Evolutionary conservation across 768 basidiomycete species (phyloP).

Genomic region (Lactifluus hygrophoroides): DNA sequence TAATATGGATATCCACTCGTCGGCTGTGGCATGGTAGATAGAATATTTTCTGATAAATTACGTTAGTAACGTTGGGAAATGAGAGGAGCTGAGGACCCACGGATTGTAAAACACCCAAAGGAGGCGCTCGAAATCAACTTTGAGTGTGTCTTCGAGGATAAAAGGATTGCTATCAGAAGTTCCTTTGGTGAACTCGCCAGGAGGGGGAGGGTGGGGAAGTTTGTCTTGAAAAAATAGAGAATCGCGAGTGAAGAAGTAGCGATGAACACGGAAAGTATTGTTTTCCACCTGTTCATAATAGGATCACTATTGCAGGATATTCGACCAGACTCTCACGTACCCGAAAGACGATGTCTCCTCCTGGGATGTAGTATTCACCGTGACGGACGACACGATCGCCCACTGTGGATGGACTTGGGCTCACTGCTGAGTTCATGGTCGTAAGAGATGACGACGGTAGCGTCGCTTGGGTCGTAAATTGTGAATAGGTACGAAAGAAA

Average conservation of each 20-base stretch:
- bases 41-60: slow-evolving; percentile 40
- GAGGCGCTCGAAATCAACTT: slow-evolving; percentile 26
- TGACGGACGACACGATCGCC: slow-evolving; percentile 25
- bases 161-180: slow-evolving; percentile 27
- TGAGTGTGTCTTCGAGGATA: slow-evolving; percentile 24
- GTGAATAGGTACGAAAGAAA: not conserved
- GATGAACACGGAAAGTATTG: slow-evolving; percentile 15
- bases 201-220: slow-evolving; percentile 23
- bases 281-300: slow-evolving; percentile 17
- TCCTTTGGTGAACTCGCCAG: slow-evolving; percentile 25
- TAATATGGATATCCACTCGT: slow-evolving; percentile 49
- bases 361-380: slow-evolving; percentile 41
- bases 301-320: not conserved
- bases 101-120: slow-evolving; percentile 30
- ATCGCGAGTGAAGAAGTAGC: slow-evolving; percentile 28
- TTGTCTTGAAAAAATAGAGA: slow-evolving; percentile 26
- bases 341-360: slow-evolving; percentile 40
- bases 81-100: slow-evolving; percentile 17
- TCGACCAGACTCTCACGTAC: slow-evolving; percentile 19
- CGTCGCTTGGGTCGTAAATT: slow-evolving; percentile 14
- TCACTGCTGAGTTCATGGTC: slow-evolving; percentile 18
- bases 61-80: not conserved
- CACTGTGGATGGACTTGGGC: slow-evolving; percentile 2
- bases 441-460: not conserved
- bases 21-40: slow-evolving; percentile 39